Base-by-base conservation (phyloP, 148 eudicot genomes). In the Rheum nobile region DNA sequence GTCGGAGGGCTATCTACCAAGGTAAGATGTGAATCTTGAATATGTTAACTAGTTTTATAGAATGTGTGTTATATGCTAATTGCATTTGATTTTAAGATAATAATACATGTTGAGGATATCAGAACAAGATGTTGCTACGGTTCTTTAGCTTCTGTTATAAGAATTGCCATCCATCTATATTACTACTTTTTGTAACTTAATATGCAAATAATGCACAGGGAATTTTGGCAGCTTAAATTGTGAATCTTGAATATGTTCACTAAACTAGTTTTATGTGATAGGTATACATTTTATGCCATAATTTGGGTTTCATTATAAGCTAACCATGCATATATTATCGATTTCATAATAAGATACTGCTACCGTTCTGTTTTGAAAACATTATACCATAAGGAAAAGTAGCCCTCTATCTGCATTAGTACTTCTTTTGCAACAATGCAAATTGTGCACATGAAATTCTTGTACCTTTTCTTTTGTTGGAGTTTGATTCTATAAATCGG, bases 1-100 rank as follows among this genome's bases (percentile, higher is more conserved):
- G 84, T 91, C 75, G 97, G 97, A 71, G 98, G 98, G 26, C 82
- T 90, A 46, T 87, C 97, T 52, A 72, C 81, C 38, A 91, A 95
- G 98, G 98, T 95, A 67, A n/a, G 86, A 65, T 34, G 17, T 67
- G 4, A 16, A 61, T 21, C 43, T 67, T 71, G 8, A 37, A 24
- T 32, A 3, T 26, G 6, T 43, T 14, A 43, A 43, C 16, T 11
- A 12, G 16, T 0, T 43, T 43, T 43, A 11, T 43, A 43, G 46
- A 14, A 43, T 41, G 43, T 41, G 16, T 43, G 2, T 43, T 43
- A 14, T 43, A 43, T 43, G 16, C 46, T 6, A 43, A 10, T 24
- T 26, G 32, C 1, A 32, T 26, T 11, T 8, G 16, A 57, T 57
- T 57, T 57, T 57, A 26, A 57, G 9, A 16, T 69, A 21, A 37